Evolutionary conservation across 345 rosid species (phyloP), one percentile per base, ranked within the genome.

Genomic region (Aegle marmelos): DNA sequence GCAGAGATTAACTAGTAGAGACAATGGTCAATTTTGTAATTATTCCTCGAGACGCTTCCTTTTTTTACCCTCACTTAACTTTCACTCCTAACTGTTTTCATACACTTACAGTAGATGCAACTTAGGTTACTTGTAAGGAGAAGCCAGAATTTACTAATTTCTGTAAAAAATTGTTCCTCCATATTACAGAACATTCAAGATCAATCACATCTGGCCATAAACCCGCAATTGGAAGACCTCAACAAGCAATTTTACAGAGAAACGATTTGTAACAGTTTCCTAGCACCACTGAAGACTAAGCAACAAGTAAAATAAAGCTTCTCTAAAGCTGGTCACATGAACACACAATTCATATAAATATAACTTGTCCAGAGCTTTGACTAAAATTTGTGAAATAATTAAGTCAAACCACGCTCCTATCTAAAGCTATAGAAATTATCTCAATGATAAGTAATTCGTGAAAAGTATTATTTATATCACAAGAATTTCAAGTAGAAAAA

Each of bases 351-450:
- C 11, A 24, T 9, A n/a, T 58, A 58, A n/a, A 58, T 21, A 58
- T n/a, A 58, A 2, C 14, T 22, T 58, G 24, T 58, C 27, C 27
- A 22, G 27, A 58, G 22, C 57, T 53, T 4, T 53, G 57, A 53
- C 30, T 5, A 10, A 39, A 41, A 61, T 36, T 6, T 9, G 11
- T 17, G 48, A 63, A 27, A 63, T 31, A 11, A n/a, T 21, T 59
- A 30, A 28, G 36, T 74, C 68, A 45, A 11, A 39, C 58, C n/a
- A 41, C 11, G 6, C 22, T n/a, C 6, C 58, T 27, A 21, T 63
- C 56, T 36, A 74, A 60, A 8, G 67, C 36, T 17, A 62, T 27
- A 73, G 76, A 59, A 73, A 59, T 36, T 74, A 53, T 30, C 61
- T 27, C 39, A 30, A 19, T 16, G 33, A 25, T 45, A 72, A 58